Base-by-base conservation (phyloP, 73 alveolate species). In the Paramecium caudatum region DNA sequence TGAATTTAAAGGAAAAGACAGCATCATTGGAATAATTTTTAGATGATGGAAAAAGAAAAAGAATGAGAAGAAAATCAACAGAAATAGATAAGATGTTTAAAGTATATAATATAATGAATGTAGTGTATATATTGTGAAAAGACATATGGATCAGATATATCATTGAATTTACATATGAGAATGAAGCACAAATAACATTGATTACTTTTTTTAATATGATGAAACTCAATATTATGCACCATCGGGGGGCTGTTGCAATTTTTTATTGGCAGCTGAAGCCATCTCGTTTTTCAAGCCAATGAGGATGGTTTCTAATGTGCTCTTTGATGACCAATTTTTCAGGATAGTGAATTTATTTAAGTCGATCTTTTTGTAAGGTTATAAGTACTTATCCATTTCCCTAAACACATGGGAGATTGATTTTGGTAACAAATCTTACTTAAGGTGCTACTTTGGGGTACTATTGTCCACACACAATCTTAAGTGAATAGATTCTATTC, bases 371-470 rank as follows among this genome's bases (percentile, higher is more conserved):
- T 37, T 9, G 23, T 13, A 37, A 21, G 62, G 34, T 49, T 15
- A 37, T 41, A 41, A 13, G 21, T 36, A 85, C 82, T 25, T 34
- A 21, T 61, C 61, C 46, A 41, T 61, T 62, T 2, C 36, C 65
- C 33, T 7, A 50, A 12, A 97, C 98, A 81, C 99, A 95, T 39
- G 97, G 97, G 85, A 97, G 90, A 92, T 96, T 97, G 91, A 97
- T 93, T 86, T 93, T 97, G 46, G 97, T 82, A 13, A 83, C 74
- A 92, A 97, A 97, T 91, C 61, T 92, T 46, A 95, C 98, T 47
- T 91, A 85, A 12, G 99, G 99, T 8, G 99, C 98, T 36, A 87
- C 94, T 9, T 61, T 47, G 15, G 99, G 99, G 93, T 97, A 97
- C 94, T 94, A 70, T 3, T 92, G 94, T 16, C 98, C 99, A 82